Evolutionary conservation across 257 asterid species (phyloP), one percentile per base, ranked within the genome.

Genomic region (Nicotiana paniculata): DNA sequence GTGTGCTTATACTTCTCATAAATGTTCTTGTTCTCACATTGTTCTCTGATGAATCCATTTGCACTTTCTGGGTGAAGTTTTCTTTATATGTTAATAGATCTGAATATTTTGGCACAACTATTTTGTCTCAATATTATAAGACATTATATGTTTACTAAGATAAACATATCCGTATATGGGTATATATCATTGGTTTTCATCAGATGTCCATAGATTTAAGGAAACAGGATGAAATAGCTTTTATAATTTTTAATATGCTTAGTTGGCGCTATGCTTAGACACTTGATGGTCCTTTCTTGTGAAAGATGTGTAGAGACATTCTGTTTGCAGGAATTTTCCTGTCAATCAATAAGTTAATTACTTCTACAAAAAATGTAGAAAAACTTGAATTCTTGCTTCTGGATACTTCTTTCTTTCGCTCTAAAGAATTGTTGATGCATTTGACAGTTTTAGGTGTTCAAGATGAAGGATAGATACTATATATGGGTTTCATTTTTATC

Each of bases 1-100:
- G 99, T 93, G 85, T 81, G 77, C 6, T 35, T 79, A 3, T 69
- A 78, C 64, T 24, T 66, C 66, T 53, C 54, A 48, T 64, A 78
- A 16, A 15, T 21, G 58, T 43, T 28, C 78, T 43, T 46, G 59
- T 72, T 72, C 78, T 72, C 59, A 12, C 26, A 72, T 70, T 21
- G 3, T 43, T 70, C n/a, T 70, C 33, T 4, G 59, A 72, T 72
- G 58, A 72, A 46, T 72, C 21, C 13, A n/a, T 43, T 43, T 72
- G 58, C 37, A 12, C 37, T 43, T 21, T 12, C 35, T 43, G 26
- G 59, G 13, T 46, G 58, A 43, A 11, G 72, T 16, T 32, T 30
- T 70, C 6, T 70, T 37, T 37, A 3, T 2, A 21, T 21, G 13
- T 21, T 43, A n/a, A 69, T 39, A 39, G 59, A 46, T 72, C 78